These are phyloP conservation scores for Colletotrichum filicis DNA, from an alignment of 2,329 filamentous ascomycete genomes.

Conservation along the genomic window DNA sequence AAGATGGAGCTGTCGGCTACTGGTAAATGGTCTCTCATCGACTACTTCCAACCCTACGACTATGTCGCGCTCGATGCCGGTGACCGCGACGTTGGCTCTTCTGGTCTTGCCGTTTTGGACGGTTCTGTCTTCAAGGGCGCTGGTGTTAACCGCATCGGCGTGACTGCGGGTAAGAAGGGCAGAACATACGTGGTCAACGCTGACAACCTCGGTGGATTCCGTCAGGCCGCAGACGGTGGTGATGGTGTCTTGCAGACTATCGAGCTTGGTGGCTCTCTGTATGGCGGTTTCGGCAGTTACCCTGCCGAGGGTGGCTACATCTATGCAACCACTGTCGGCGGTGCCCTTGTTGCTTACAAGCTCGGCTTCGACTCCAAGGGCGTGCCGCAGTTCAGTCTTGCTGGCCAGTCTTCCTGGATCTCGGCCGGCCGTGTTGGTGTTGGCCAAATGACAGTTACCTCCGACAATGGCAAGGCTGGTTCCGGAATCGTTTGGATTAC, in stretches of 20 bases:
- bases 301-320: slow-evolving; percentile 55
- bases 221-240: slow-evolving; percentile 46
- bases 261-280: slow-evolving; percentile 45
- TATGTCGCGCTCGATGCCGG: slow-evolving; percentile 50
- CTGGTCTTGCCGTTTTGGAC: slow-evolving; percentile 48
- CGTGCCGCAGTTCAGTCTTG: slow-evolving; percentile 46
- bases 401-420: slow-evolving; percentile 40
- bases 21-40: slow-evolving; percentile 39
- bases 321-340: slow-evolving; percentile 44
- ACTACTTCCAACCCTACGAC: slow-evolving; percentile 56
- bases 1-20: slow-evolving; percentile 42
- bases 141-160: slow-evolving; percentile 47
- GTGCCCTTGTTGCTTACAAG: slow-evolving; percentile 36
- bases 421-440: slow-evolving; percentile 44
- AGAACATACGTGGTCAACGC: slow-evolving; percentile 52
- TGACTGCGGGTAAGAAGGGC: slow-evolving; percentile 52
- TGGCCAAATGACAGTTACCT: slow-evolving; percentile 49
- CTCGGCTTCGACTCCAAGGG: slow-evolving; percentile 36
- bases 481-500: slow-evolving; percentile 53
- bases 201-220: slow-evolving; percentile 54
- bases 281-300: slow-evolving; percentile 51
- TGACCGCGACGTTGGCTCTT: slow-evolving; percentile 52
- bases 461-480: slow-evolving; percentile 46
- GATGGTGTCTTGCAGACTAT: slow-evolving; percentile 51
- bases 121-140: slow-evolving; percentile 46